A percentile compares a stretch with the other conserved stretches of the same genome.
These are phyloP conservation scores for Vanilla planifolia DNA, from an alignment of 106 monocot genomes.

Conservation along the genomic window DNA sequence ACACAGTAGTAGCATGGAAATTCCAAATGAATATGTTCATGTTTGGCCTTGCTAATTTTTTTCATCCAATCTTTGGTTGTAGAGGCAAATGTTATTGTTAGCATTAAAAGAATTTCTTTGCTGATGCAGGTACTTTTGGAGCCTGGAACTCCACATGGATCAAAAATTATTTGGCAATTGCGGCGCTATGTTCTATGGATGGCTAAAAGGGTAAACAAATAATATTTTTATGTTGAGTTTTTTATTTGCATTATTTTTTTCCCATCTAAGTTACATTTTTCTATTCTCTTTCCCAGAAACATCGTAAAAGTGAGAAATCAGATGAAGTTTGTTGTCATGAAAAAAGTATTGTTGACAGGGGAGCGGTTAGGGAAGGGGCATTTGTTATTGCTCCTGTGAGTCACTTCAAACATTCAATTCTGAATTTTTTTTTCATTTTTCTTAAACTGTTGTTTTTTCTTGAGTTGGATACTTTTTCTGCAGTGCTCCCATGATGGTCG, in stretches of 20 bases:
- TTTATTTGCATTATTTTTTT: not conserved
- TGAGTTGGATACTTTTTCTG: not conserved
- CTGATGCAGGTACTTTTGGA: constrained; percentile 86
- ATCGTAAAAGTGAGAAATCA: constrained; percentile 41
- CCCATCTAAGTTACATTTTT: not conserved
- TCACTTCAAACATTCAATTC: constrained; percentile 5
- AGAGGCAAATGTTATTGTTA: not conserved
- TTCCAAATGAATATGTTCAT: no score
- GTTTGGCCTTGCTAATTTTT: not conserved
- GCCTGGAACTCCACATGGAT: constrained; percentile 98
- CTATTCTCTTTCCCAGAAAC: constrained; percentile 40
- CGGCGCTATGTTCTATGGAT: constrained; percentile 95
- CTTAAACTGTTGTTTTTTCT: constrained; percentile 3
- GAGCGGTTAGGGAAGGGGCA: constrained; percentile 36
- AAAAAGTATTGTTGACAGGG: constrained; percentile 34
- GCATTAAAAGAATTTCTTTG: not conserved
- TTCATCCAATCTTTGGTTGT: not conserved
- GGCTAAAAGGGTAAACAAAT: constrained; percentile 64
- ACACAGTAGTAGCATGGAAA: no score
- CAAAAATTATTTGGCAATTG: constrained; percentile 81
- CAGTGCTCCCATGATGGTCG: constrained; percentile 98
- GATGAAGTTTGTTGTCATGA: constrained; percentile 20
- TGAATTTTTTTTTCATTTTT: not conserved
- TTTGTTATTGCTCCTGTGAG: constrained; percentile 97
- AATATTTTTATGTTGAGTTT: constrained; percentile 6